phyloP scores from a whole-genome alignment of 768 basidiomycete genomes.

The Pholiota microspora region DNA sequence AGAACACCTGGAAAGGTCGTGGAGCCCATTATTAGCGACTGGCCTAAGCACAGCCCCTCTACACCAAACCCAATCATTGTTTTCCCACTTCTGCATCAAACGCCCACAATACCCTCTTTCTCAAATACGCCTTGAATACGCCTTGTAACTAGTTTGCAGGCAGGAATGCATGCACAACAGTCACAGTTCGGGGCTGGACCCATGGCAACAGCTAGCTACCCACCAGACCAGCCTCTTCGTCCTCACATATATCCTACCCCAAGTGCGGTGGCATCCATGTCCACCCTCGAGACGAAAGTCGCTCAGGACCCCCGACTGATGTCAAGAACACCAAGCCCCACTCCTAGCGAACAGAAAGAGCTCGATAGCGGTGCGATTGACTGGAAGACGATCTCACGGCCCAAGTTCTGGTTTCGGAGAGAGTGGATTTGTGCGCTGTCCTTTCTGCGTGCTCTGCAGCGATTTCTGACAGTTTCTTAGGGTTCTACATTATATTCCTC shows the following conservation, averaged over 20 bases:
- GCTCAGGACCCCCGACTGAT: constrained; percentile 12
- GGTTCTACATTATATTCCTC: constrained; percentile 49
- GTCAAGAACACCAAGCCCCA: constrained; percentile 57
- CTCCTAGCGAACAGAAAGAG: constrained; percentile 55
- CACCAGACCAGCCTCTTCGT: not conserved
- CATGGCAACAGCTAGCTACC: constrained; percentile 4
- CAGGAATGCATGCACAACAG: constrained; percentile 2
- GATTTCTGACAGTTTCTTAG: constrained; percentile 21
- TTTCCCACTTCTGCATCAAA: too few species aligned
- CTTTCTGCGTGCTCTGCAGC: not conserved
- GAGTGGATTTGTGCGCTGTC: constrained; percentile 54
- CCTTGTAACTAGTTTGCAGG: constrained; percentile 8
- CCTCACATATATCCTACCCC: not conserved
- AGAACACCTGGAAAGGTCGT: not conserved
- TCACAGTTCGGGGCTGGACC: not conserved
- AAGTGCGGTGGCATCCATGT: not conserved
- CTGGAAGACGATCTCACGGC: constrained; percentile 39
- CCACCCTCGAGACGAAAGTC: constrained; percentile 14
- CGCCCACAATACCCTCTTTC: too few species aligned
- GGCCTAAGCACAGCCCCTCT: constrained; percentile 7
- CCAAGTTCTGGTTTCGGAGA: constrained; percentile 52
- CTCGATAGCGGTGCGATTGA: constrained; percentile 43
- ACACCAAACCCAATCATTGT: not conserved
- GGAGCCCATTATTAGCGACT: not conserved
- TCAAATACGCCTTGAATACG: constrained; percentile 4